Base-by-base conservation (phyloP, 176 grass and related monocot genomes). In the Metroxylon sagu region DNA sequence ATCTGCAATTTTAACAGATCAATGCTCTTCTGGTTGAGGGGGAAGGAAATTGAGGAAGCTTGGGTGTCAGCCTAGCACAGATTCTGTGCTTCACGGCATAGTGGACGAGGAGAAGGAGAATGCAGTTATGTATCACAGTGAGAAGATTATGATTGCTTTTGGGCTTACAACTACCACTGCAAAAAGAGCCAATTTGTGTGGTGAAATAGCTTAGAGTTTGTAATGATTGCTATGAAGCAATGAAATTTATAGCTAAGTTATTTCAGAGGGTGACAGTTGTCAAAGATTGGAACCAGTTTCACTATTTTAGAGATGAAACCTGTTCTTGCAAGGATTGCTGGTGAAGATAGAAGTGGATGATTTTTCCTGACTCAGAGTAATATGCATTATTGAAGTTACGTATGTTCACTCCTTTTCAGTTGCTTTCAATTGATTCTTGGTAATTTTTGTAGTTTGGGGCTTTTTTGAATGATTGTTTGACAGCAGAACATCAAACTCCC, bases 291-390 rank as follows among this genome's bases (percentile, higher is more conserved):
- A 55, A 55, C n/a, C 7, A 3, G 26, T 56, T 55, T 35, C 26
- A 67, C 28, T 26, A 67, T 12, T 67, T 67, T 10, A 56, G 52
- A 28, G 28, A 43, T 31, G 50, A n/a, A 19, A 55, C 3, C 12
- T 68, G 65, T 68, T 68, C 65, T 55, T 68, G 52, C 26, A 65
- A 65, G 17, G 26, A 56, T 52, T 56, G 25, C n/a, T 48, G 52
- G 65, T 68, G 65, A 68, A 55, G 65, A 21, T 48, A 21, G 1
- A 43, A 43, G 35, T 10, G 12, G 35, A 1, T 43, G 35, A 43
- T 43, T 6, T 2, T 1, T 43, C 35, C 29, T 31, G 35, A 43
- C 7, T 10, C 7, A 12, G 12, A 23, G 21, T 23, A 23, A 23
- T 23, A 23, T 23, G 35, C 8, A 10, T 43, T 2, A 1, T 43